Base-by-base conservation (phyloP, 352 stramenopile species). In the Globisporangium nunn region DNA sequence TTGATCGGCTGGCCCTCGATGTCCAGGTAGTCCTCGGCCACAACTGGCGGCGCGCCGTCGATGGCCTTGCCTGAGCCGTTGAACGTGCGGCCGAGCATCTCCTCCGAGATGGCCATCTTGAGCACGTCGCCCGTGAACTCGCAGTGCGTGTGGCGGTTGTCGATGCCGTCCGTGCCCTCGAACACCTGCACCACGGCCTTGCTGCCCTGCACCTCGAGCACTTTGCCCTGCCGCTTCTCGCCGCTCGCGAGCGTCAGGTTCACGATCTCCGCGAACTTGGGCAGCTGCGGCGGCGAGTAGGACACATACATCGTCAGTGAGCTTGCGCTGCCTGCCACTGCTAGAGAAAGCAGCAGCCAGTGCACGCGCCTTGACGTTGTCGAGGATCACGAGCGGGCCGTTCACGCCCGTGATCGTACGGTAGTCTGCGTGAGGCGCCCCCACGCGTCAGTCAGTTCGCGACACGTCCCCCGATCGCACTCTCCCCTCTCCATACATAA, bases 1-100 rank as follows among this genome's bases (percentile, higher is more conserved):
- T 99, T 99, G 78, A 99, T 99, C 56, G 97, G 96, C 78, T 98
- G 96, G 48, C 97, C 97, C 74, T 98, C 95, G 67, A 99, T 99
- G 70, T 99, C 96, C 37, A 99, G 70, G 70, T 99, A 99, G 62
- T 98, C 95, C 70, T 99, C 97, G 35, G 97, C 95, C 33, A 99
- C 88, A 49, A 99, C 96, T 41, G 97, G 89, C 6, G 97, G 97
- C 46, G 91, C 96, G 50, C 84, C 88, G 70, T 99, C 97, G 67
- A 99, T 99, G 46, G 97, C 95, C 70, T 98, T 98, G 65, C 97
- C 97, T 17, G 93, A 98, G 31, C 96, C 96, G 74, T 99, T 98
- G 78, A 99, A 99, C 51, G 89, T 91, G 51, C 93, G 85, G 56
- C 93, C 96, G 37, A 98, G 78, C 96, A 99, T 99, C 72, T 99